A percentile compares a stretch with the other conserved stretches of the same genome.
phyloP scores from a whole-genome alignment of 805 yeast species.

The Pichia occidentalis region DNA sequence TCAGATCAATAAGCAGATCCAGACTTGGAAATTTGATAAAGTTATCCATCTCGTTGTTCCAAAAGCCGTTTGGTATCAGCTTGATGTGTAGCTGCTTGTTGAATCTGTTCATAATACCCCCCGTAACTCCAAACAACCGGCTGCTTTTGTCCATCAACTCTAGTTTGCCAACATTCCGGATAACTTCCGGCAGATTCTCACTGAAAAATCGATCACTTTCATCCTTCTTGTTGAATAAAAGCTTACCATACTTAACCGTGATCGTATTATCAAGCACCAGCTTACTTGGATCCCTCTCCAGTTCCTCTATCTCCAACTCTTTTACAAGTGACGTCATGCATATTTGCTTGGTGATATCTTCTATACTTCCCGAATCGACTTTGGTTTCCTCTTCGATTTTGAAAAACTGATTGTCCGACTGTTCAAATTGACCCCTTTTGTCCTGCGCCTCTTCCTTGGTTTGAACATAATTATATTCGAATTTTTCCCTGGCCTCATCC shows the following conservation, averaged over 20 bases:
- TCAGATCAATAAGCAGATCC: conserved; percentile 28
- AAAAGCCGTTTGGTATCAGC: conserved; percentile 29
- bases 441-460: conserved; percentile 2
- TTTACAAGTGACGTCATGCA: conserved; percentile 7
- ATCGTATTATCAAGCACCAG: conserved; percentile 20
- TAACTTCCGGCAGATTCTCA: conserved; percentile 23
- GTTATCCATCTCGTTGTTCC: conserved; percentile 15
- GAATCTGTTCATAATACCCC: conserved; percentile 27
- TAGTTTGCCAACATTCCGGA: conserved; percentile 20
- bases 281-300: conserved; percentile 8
- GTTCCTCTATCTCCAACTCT: conserved; percentile 9
- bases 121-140: conserved; percentile 25
- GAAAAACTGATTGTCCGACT: conserved; percentile 6
- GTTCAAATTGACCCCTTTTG: not conserved
- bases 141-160: conserved; percentile 21
- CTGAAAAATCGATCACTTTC: conserved; percentile 20
- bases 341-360: conserved; percentile 1
- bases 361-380: conserved; percentile 2
- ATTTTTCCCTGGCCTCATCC: conserved; percentile 21
- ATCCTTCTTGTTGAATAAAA: conserved; percentile 16
- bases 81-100: conserved; percentile 26
- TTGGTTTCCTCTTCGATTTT: not conserved
- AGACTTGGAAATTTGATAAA: conserved; percentile 25
- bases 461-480: conserved; percentile 26
- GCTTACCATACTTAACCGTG: conserved; percentile 27